A percentile compares a stretch with the other conserved stretches of the same genome.
phyloP scores from a whole-genome alignment of 140 eudicot species.

The Stevia rebaudiana region DNA sequence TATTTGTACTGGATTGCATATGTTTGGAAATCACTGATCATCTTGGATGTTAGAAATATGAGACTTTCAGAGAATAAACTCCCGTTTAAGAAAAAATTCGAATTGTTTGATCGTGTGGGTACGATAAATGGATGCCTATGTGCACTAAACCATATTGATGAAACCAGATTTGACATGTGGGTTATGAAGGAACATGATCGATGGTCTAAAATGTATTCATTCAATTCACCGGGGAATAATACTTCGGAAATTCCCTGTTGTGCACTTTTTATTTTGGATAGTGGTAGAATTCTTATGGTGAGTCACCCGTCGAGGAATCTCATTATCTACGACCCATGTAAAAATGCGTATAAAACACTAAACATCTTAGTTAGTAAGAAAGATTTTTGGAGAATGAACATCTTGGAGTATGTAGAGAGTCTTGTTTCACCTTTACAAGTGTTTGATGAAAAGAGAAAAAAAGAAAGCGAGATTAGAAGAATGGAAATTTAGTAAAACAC shows the following conservation, averaged over 20 bases:
- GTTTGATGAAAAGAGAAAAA: neutral
- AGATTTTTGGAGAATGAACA: neutral
- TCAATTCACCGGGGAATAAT: neutral
- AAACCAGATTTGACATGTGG: neutral
- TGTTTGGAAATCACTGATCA: neutral
- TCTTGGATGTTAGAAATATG: neutral
- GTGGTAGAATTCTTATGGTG: neutral
- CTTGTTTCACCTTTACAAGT: neutral
- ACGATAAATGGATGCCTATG: conserved; percentile 11
- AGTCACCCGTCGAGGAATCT: too few relatives aligned
- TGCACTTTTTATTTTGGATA: neutral
- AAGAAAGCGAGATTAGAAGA: neutral
- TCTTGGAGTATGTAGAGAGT: neutral
- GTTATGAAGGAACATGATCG: neutral
- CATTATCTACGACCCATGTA: conserved; percentile 3
- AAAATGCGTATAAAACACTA: neutral
- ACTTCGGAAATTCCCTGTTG: too few relatives aligned
- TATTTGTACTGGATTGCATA: neutral
- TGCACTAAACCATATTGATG: neutral
- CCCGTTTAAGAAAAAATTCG: neutral
- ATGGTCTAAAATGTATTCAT: neutral
- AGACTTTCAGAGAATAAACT: neutral
- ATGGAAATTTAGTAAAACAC: neutral
- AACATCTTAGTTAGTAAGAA: neutral
- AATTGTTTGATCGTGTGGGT: neutral